Percentiles rank a stretch among this genome's conserved stretches.
phyloP scores from a whole-genome alignment of 257 asterid species.

The Thymus mandschuricus region DNA sequence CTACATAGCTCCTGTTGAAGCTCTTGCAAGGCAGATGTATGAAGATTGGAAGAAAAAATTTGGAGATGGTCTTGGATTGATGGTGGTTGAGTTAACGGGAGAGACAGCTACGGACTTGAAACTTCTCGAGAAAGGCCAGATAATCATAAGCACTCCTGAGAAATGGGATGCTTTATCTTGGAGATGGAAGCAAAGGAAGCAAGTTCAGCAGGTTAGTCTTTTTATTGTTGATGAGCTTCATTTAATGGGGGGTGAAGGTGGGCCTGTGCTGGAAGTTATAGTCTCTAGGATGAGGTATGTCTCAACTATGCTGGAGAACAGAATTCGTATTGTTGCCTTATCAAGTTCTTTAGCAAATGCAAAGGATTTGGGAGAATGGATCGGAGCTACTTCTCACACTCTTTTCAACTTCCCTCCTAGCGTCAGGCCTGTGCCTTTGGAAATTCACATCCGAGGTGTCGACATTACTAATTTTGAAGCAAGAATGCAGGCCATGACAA shows the following conservation, averaged over 20 bases:
- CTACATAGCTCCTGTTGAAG: slow-evolving; percentile 62
- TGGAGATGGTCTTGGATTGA: slow-evolving; percentile 54
- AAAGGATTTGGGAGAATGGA: slow-evolving; percentile 67
- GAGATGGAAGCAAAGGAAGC: slow-evolving; percentile 61
- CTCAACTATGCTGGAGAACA: slow-evolving; percentile 53
- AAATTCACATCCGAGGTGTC: slow-evolving; percentile 60
- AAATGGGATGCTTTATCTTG: slow-evolving; percentile 67
- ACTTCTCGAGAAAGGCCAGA: slow-evolving; percentile 58
- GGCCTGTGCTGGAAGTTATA: slow-evolving; percentile 55
- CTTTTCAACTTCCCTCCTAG: slow-evolving; percentile 63
- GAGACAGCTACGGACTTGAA: slow-evolving; percentile 59
- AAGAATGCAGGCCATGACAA: slow-evolving; percentile 67
- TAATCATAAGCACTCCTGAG: slow-evolving; percentile 64
- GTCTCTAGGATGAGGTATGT: slow-evolving; percentile 64
- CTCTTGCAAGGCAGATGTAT: slow-evolving; percentile 54
- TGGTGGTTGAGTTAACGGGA: slow-evolving; percentile 55
- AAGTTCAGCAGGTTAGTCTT: slow-evolving; percentile 59
- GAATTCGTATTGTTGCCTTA: slow-evolving; percentile 52
- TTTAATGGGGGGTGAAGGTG: slow-evolving; percentile 61
- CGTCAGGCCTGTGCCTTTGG: slow-evolving; percentile 67
- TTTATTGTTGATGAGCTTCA: slow-evolving; percentile 60
- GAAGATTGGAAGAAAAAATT: slow-evolving; percentile 55
- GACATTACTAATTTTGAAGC: slow-evolving; percentile 63
- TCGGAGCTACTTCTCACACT: slow-evolving; percentile 62
- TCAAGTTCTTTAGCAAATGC: slow-evolving; percentile 67